Evolutionary conservation across 2,329 filamentous ascomycete species (phyloP).

Genomic region (Juglanconis oblonga): DNA sequence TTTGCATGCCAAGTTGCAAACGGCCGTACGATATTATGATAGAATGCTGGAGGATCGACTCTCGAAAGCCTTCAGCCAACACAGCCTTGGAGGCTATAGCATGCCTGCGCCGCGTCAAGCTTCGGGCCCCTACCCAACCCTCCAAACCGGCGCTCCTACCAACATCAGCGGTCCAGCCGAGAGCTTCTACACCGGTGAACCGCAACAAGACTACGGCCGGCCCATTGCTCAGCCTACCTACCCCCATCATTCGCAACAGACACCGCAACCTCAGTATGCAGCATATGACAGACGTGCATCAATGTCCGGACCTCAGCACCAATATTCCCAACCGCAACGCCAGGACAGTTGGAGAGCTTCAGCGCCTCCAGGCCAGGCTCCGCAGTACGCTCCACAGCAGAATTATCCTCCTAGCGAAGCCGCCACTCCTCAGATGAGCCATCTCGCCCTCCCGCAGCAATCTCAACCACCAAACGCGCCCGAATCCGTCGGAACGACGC

Average conservation of each 20-base stretch:
- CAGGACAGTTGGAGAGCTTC: conserved; percentile 50
- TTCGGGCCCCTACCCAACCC: conserved; percentile 67
- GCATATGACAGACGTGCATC: conserved; percentile 42
- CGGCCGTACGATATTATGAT: conserved; percentile 95
- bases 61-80: conserved; percentile 87
- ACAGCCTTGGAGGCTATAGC: conserved; percentile 65
- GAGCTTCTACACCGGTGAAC: conserved; percentile 75
- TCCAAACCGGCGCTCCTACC: conserved; percentile 52
- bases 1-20: conserved; percentile 90
- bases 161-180: conserved; percentile 58
- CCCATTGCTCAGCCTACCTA: conserved; percentile 53
- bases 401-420: conserved; percentile 32
- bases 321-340: conserved; percentile 46
- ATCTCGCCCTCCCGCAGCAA: conserved; percentile 30
- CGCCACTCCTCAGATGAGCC: conserved; percentile 25
- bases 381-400: conserved; percentile 34
- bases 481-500: conserved; percentile 32
- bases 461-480: conserved; percentile 26
- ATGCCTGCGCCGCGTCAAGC: conserved; percentile 51
- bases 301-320: conserved; percentile 36
- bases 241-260: conserved; percentile 42
- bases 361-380: conserved; percentile 33
- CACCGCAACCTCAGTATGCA: conserved; percentile 41
- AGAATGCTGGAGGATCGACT: conserved; percentile 95
- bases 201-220: conserved; percentile 44